Evolutionary conservation across 768 basidiomycete genomes (phyloP), one percentile per base, ranked within the genome.

Genomic region (Podaxis pistillaris): DNA sequence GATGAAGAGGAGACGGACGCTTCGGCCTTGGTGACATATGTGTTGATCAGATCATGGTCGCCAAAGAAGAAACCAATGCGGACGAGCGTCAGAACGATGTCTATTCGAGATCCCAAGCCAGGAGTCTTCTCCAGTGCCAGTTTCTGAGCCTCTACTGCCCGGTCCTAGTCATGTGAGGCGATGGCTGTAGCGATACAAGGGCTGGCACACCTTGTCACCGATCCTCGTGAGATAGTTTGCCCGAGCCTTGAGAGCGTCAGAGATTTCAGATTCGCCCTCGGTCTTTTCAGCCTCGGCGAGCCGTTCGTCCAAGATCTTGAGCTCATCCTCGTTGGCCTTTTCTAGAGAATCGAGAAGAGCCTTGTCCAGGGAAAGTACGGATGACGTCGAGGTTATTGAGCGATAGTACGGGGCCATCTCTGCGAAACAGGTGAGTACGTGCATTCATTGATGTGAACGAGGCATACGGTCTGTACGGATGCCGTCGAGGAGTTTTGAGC

Each of bases 221-320:
- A 98, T 97, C 66, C 84, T 81, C 11, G 93, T 93, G 7, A 95
- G 72, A 75, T 94, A 94, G 66, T 86, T 89, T 19, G 96, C 96
- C 65, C 87, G 82, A 0, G 90, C 90, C 61, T 90, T 86, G 44
- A 98, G 80, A 1, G 88, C 89, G 68, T 98, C 96, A 19, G 87
- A 87, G 62, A 98, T 93, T 74, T 98, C 96, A 1, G 89, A 89
- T 73, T 98, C 96, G 63, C 96, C 96, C 70, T 96, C 89, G 2
- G 87, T 92, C 78, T 92, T 90, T 77, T 93, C 83, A 0, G 96
- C 95, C 67, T 96, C 94, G 58, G 83, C 86, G 40, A 97, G 79
- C 51, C 90, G 80, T 64, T 86, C 86, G 58, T 96, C 91, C 11
- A 98, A 75, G 68, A 82, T 83, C 56, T 85, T 80, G 30, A 98